These are phyloP conservation scores for Ceratocystis huliohia DNA, from an alignment of 2,329 filamentous ascomycete species.

Conservation along the genomic window DNA sequence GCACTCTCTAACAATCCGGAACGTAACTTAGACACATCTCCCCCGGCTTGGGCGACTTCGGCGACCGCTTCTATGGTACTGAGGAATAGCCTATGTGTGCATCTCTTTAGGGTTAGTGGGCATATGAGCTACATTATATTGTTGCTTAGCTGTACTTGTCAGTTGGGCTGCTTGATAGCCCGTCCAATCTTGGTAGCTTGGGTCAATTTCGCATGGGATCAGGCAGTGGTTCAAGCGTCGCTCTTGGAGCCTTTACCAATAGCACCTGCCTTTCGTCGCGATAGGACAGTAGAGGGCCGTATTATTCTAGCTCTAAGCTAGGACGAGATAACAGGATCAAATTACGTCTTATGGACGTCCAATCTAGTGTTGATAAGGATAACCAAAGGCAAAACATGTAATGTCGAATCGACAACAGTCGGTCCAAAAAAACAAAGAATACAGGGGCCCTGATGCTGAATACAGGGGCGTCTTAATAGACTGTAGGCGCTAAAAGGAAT, in stretches of 20 bases:
- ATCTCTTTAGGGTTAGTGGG: neutral
- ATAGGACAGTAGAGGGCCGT: too few relatives aligned
- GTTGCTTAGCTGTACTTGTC: neutral
- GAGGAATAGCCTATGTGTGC: neutral
- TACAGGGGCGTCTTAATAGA: neutral
- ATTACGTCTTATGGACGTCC: neutral
- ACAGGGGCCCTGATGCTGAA: too few relatives aligned
- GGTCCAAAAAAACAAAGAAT: neutral
- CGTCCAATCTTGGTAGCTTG: neutral
- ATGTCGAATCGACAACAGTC: neutral
- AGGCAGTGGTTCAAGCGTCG: neutral
- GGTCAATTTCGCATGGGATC: neutral
- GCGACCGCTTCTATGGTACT: conserved; percentile 27
- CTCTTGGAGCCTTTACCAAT: neutral
- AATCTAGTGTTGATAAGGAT: neutral
- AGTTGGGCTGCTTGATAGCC: neutral
- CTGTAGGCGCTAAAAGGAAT: neutral
- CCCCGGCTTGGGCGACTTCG: conserved; percentile 30
- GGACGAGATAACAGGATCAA: neutral
- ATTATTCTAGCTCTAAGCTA: neutral
- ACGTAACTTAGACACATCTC: conserved; percentile 26
- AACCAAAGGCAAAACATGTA: neutral
- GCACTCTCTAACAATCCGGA: neutral
- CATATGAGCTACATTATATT: neutral
- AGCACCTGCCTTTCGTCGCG: too few relatives aligned